These are phyloP conservation scores for Exophiala bonariae DNA, from an alignment of 2,329 filamentous ascomycete genomes.

Conservation along the genomic window DNA sequence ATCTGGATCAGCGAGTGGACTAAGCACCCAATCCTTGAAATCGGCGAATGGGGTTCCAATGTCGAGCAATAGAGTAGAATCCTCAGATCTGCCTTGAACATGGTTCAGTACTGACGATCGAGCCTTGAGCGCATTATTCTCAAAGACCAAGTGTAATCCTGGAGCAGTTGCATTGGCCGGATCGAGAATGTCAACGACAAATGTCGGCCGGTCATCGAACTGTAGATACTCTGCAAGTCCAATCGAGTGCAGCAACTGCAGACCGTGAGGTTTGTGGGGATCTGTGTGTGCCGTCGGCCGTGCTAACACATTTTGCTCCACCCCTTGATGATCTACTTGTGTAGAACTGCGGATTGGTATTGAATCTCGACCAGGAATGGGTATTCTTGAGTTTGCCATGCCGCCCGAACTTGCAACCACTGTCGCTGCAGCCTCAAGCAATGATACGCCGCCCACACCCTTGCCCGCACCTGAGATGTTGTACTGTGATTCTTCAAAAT, in stretches of 20 bases:
- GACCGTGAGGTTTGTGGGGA: conserved; percentile 46
- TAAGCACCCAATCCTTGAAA: conserved; percentile 71
- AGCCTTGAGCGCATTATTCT: conserved; percentile 66
- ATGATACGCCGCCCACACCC: conserved; percentile 3
- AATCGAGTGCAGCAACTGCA: conserved; percentile 62
- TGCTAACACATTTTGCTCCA: background rate
- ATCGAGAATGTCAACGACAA: conserved; percentile 69
- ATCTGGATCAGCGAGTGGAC: conserved; percentile 54
- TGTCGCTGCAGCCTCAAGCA: conserved; percentile 14
- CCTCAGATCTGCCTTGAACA: conserved; percentile 51
- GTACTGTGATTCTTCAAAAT: conserved; percentile 1
- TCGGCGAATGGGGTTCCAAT: conserved; percentile 49
- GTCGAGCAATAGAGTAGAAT: conserved; percentile 42
- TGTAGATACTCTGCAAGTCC: conserved; percentile 73
- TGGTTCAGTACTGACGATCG: conserved; percentile 57
- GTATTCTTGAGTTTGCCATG: conserved; percentile 7
- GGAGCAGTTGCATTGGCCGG: conserved; percentile 54
- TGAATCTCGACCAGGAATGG: conserved; percentile 3
- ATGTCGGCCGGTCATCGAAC: conserved; percentile 73
- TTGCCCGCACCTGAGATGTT: background rate
- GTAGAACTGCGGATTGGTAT: conserved; percentile 18
- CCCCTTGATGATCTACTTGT: background rate
- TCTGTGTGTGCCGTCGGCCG: conserved; percentile 52
- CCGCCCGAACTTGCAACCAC: conserved; percentile 4
- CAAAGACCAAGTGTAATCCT: conserved; percentile 64